A percentile compares a stretch with the other conserved stretches of the same genome.
Conservation (phyloP, 2,329 filamentous ascomycete species). For the Stachybotrys echinatus region DNA sequence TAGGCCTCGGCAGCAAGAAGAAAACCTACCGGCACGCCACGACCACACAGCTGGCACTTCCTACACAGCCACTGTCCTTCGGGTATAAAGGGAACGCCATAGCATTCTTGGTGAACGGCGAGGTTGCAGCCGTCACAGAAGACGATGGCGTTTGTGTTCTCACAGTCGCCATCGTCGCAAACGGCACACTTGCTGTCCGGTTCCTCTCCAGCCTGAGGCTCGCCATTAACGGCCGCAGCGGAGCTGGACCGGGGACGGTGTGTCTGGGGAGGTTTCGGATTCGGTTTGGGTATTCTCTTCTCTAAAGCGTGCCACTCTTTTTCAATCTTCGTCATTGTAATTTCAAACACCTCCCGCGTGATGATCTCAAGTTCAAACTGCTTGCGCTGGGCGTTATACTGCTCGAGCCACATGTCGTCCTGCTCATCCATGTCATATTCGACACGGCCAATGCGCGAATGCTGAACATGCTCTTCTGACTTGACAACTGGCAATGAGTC, state of each 20-base stretch:
- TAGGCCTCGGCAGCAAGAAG: background rate
- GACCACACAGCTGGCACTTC: slow-evolving; percentile 92
- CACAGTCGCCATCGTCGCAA: slow-evolving; percentile 98
- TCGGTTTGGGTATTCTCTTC: slow-evolving; percentile 93
- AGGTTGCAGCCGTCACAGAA: slow-evolving; percentile 98
- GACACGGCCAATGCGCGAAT: slow-evolving; percentile 64
- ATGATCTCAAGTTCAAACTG: slow-evolving; percentile 73
- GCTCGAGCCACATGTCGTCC: slow-evolving; percentile 91
- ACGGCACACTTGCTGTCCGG: slow-evolving; percentile 97
- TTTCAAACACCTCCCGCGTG: slow-evolving; percentile 91
- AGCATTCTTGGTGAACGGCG: slow-evolving; percentile 97
- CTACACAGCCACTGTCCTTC: slow-evolving; percentile 98
- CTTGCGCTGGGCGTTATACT: slow-evolving; percentile 73
- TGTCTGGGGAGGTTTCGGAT: slow-evolving; percentile 92
- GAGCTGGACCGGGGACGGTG: slow-evolving; percentile 90
- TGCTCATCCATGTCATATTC: slow-evolving; percentile 99
- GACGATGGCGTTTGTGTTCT: slow-evolving; percentile 98
- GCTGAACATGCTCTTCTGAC: slow-evolving; percentile 22
- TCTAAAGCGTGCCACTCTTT: slow-evolving; percentile 97
- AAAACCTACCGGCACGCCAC: slow-evolving; percentile 70
- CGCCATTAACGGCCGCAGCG: slow-evolving; percentile 91
- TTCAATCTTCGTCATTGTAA: slow-evolving; percentile 97
- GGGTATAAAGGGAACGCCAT: slow-evolving; percentile 96
- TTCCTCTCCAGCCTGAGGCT: slow-evolving; percentile 78
- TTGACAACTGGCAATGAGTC: slow-evolving; percentile 34